phyloP scores from a whole-genome alignment of 768 basidiomycete genomes.

The Mrakia blollopis region DNA sequence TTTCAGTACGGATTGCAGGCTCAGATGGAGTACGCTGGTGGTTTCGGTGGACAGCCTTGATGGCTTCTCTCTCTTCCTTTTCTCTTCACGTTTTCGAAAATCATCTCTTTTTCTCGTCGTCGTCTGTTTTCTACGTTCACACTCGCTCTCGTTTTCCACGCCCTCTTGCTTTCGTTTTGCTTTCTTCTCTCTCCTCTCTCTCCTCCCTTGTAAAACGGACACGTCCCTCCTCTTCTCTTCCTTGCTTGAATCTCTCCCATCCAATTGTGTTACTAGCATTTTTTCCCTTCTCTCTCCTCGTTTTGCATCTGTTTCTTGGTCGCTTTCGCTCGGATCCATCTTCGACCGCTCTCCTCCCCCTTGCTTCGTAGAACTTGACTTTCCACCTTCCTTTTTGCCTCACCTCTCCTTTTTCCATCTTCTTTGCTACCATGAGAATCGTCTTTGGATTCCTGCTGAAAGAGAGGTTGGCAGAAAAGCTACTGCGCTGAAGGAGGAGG shows the following conservation, averaged over 20 bases:
- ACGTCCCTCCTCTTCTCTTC: background rate
- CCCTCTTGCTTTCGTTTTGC: background rate
- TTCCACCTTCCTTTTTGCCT: background rate
- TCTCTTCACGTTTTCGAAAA: background rate
- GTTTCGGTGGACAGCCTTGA: background rate
- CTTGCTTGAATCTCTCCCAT: background rate
- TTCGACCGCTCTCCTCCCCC: background rate
- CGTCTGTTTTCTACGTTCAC: background rate
- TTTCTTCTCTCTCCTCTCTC: background rate
- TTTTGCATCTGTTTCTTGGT: background rate
- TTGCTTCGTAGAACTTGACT: background rate
- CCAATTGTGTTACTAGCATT: slow-evolving; percentile 2
- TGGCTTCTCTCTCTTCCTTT: background rate
- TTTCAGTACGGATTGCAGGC: background rate
- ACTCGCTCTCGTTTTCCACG: background rate
- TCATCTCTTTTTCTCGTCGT: background rate
- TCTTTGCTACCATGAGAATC: background rate
- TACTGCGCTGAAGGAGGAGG: no score
- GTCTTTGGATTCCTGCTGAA: no score
- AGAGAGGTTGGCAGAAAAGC: no score
- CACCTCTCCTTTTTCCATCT: background rate
- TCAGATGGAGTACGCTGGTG: slow-evolving; percentile 12
- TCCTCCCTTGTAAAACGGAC: slow-evolving; percentile 11
- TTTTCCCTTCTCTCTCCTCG: background rate
- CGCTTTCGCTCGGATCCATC: background rate